Base-by-base conservation (phyloP, 768 basidiomycete species). In the Phanerochaete sordida region DNA sequence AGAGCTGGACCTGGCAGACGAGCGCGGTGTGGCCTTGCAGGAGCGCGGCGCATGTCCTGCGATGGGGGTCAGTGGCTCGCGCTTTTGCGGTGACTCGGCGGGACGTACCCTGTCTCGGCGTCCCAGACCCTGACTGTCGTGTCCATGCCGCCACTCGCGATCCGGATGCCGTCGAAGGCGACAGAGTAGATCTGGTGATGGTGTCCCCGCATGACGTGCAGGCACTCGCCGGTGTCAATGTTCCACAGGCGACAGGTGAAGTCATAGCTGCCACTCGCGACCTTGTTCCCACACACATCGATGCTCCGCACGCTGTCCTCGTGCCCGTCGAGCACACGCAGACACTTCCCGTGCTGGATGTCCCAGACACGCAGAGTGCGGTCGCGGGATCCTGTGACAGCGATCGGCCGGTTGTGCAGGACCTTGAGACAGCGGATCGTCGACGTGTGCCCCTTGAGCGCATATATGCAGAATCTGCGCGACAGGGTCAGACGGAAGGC, bases 211-310 rank as follows among this genome's bases (percentile, higher is more conserved):
- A 96, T 83, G 35, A 93, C 83, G 58, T 90, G 88, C 33, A 96
- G 62, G 70, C 95, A 98, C 69, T 88, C 81, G 2, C 95, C 95
- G 0, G 89, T 94, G 64, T 96, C 93, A 6, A 94, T 76, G 68
- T 96, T 81, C 95, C 95, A 98, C 23, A 97, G 91, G 63, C 95
- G 81, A 66, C 88, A 91, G 19, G 88, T 95, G 47, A 82, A 79
- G 72, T 99, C 96, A 72, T 99, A 98, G 70, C 94, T 95, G 33
- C 95, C 96, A 65, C 91, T 95, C 37, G 95, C 95, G 13, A 89
- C 88, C 65, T 76, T 80, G 63, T 86, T 86, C 26, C 93, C 96
- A 65, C 84, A 88, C 12, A 95, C 87, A 71, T 98, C 96, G 30
- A 98, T 75, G 69, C 93, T 93, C 48, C 96, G 76, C 15, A 98